Base-by-base conservation (phyloP, 805 yeast species). In the Yamadazyma tumulicola region DNA sequence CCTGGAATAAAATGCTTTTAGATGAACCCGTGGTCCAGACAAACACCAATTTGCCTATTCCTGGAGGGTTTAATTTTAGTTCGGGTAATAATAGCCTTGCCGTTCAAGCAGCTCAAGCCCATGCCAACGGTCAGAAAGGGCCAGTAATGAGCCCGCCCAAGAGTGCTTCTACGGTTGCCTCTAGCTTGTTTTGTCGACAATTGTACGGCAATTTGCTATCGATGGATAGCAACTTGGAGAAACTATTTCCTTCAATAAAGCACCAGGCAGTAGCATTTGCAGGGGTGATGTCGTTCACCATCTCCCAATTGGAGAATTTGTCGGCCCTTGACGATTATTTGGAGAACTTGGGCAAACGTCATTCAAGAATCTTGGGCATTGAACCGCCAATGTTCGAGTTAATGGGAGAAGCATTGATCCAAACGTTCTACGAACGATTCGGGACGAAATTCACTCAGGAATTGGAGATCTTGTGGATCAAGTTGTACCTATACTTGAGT, bases 241-340 rank as follows among this genome's bases (percentile, higher is more conserved):
- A 63, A 25, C 52, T 78, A 51, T 84, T 82, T 54, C 94, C 95
- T 0, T 76, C 85, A 5, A 76, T 85, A 43, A 73, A 74, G 42
- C 88, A 83, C 52, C 95, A 86, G 59, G 87, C 93, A 1, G 74
- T 77, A 11, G 74, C 89, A 6, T 81, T 85, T 63, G 87, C 91
- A 0, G 88, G 89, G 4, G 85, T 85, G 13, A 55, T 86, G 47
- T 74, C 84, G 19, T 69, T 77, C 27, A 83, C 89, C 2, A 75
- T 85, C 39, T 58, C 72, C 19, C 77, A 77, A 45, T 61, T 85
- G 34, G 88, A 82, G 35, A 69, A 79, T 43, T 62, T 85, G 34
- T 51, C 69, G 3, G 55, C 59, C 5, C 59, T 85, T 46, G 80
- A 81, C 47, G 81, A 71, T 17, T 79, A 79, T 37, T 59, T 86